A percentile compares a stretch with the other conserved stretches of the same genome.
Evolutionary conservation across 371 early-diverging fungal genomes (phyloP).

Genomic region (Saksenaea vasiformis): DNA sequence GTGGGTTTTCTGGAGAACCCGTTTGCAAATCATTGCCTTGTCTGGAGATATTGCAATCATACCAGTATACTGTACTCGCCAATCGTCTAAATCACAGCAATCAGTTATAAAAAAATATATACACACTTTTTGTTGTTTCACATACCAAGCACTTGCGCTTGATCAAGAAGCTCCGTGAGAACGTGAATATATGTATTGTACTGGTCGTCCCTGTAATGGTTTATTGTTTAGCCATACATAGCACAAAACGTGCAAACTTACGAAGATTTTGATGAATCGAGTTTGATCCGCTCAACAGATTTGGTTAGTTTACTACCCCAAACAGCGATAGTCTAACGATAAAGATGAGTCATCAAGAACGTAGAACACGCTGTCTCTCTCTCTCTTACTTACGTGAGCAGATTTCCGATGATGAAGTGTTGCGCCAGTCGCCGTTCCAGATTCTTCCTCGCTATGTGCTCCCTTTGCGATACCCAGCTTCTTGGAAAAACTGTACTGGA

Average conservation of each 20-base stretch:
- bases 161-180: conserved; percentile 27
- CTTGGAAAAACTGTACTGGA: conserved; percentile 19
- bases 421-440: neutral
- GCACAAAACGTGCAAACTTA: conserved; percentile 17
- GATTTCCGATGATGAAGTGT: neutral
- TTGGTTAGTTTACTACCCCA: conserved; percentile 38
- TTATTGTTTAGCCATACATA: neutral
- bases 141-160: conserved; percentile 32
- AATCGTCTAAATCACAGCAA: conserved; percentile 18
- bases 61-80: conserved; percentile 17
- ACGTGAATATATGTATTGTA: conserved; percentile 28
- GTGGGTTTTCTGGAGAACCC: conserved; percentile 12
- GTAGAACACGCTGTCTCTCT: neutral
- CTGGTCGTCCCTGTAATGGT: conserved; percentile 20
- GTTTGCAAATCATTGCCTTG: conserved; percentile 12
- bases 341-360: neutral
- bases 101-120: too few relatives aligned
- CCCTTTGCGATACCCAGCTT: conserved; percentile 11
- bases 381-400: neutral
- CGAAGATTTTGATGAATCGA: conserved; percentile 22
- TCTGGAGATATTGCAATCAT: conserved; percentile 13
- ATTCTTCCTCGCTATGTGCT: neutral
- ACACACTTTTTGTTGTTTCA: too few relatives aligned
- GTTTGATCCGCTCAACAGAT: conserved; percentile 37
- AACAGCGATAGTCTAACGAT: conserved; percentile 15